phyloP scores from a whole-genome alignment of 2,329 filamentous ascomycete genomes.

The Sarocladium oryzae region DNA sequence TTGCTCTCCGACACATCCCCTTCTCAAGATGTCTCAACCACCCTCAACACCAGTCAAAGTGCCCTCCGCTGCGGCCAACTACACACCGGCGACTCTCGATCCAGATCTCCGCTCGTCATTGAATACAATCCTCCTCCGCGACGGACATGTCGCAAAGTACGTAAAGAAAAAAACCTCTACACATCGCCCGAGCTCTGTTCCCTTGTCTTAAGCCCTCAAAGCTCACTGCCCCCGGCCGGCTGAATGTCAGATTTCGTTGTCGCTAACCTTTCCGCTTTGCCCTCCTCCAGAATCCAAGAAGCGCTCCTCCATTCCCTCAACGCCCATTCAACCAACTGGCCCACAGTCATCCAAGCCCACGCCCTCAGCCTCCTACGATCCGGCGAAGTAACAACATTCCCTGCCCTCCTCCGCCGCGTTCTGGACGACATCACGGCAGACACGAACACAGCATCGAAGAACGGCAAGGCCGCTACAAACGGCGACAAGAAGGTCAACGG shows the following conservation, averaged over 20 bases:
- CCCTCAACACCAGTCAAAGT: conserved; percentile 55
- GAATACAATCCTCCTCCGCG: conserved; percentile 50
- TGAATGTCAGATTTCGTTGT: too few relatives aligned
- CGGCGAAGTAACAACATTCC: conserved; percentile 54
- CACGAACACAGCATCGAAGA: conserved; percentile 18
- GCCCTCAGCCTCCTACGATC: conserved; percentile 54
- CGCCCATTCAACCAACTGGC: conserved; percentile 55
- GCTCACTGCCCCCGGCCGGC: too few relatives aligned
- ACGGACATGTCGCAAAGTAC: conserved; percentile 55
- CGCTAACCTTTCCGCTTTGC: conserved; percentile 5
- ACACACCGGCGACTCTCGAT: conserved; percentile 55
- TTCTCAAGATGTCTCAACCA: conserved; percentile 35
- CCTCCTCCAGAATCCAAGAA: conserved; percentile 51
- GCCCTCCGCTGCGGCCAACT: conserved; percentile 50
- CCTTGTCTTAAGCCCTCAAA: not conserved
- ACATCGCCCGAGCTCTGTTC: conserved; percentile 8
- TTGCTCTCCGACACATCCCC: not conserved
- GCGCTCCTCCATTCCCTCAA: conserved; percentile 56
- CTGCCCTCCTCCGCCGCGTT: conserved; percentile 52
- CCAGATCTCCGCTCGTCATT: conserved; percentile 57
- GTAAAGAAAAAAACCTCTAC: too few relatives aligned
- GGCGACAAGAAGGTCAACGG: conserved; percentile 21
- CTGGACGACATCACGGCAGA: conserved; percentile 55
- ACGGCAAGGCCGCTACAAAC: conserved; percentile 22
- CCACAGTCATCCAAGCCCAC: conserved; percentile 51